phyloP scores from a whole-genome alignment of 2,329 filamentous ascomycete genomes.

The Fusarium veterinarium region DNA sequence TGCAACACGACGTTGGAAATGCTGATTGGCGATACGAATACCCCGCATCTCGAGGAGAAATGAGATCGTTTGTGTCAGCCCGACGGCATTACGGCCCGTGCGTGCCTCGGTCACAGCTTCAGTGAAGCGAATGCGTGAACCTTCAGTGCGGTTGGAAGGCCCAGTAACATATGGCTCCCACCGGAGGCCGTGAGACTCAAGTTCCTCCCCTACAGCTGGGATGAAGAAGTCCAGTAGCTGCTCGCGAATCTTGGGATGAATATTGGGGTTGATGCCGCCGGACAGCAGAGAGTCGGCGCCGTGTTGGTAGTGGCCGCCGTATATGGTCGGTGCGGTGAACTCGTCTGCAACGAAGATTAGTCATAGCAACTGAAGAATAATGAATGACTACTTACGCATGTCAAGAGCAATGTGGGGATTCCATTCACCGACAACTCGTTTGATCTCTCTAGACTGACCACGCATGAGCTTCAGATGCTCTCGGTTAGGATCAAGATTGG shows the following conservation, averaged over 20 bases:
- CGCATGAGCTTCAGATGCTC: slow-evolving; percentile 18
- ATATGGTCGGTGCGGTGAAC: slow-evolving; percentile 1
- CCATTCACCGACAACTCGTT: not conserved
- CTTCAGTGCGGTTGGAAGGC: not conserved
- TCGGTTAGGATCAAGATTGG: slow-evolving; percentile 10
- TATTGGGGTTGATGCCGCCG: slow-evolving; percentile 14
- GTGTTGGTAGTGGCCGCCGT: slow-evolving; percentile 13
- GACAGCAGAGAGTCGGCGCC: not conserved
- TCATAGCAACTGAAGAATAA: fast-evolving
- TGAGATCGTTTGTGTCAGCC: slow-evolving; percentile 3
- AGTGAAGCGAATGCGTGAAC: not conserved
- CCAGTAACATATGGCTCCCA: slow-evolving; percentile 27
- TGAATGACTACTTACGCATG: not conserved
- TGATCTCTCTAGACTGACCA: not conserved
- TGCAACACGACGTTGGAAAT: slow-evolving; percentile 19
- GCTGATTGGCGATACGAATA: slow-evolving; percentile 12
- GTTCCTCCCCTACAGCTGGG: not conserved
- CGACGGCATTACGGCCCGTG: not conserved
- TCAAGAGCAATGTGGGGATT: slow-evolving; percentile 14
- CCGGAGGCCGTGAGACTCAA: not conserved
- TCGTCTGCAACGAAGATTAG: not conserved
- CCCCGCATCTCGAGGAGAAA: slow-evolving; percentile 13
- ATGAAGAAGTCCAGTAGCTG: slow-evolving; percentile 13
- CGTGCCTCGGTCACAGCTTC: slow-evolving; percentile 17
- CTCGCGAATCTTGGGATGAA: slow-evolving; percentile 10